These are phyloP conservation scores for Globisporangium camurandrum DNA, from an alignment of 352 stramenopile species.

Conservation along the genomic window DNA sequence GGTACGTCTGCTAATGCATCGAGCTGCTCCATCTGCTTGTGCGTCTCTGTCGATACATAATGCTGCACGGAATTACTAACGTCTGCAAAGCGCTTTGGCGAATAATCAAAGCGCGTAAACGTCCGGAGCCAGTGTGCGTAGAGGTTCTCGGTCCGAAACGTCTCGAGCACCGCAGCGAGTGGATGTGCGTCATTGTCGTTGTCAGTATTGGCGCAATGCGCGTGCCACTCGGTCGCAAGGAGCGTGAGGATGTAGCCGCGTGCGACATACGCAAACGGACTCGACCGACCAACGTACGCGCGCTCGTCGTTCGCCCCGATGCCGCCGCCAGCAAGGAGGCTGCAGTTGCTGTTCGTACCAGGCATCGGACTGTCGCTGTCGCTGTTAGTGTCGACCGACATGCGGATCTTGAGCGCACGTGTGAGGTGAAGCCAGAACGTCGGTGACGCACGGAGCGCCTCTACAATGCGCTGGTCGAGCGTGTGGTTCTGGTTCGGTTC, in stretches of 20 bases:
- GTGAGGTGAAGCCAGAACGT: constrained; percentile 62
- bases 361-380: constrained; percentile 25
- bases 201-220: constrained; percentile 15
- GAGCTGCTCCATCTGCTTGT: neutral
- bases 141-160: constrained; percentile 49
- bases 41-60: too few species aligned
- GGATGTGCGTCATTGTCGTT: constrained; percentile 22
- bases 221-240: constrained; percentile 58
- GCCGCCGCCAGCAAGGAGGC: too few species aligned
- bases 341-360: too few species aligned
- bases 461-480: constrained; percentile 43
- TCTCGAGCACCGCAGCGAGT: constrained; percentile 40
- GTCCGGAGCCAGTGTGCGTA: constrained; percentile 65
- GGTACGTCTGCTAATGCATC: constrained; percentile 15
- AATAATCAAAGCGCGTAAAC: constrained; percentile 59
- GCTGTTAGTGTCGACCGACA: constrained; percentile 35
- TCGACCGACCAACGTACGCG: constrained; percentile 41
- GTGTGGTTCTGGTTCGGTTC: constrained; percentile 22
- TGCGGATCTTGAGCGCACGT: constrained; percentile 41
- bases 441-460: constrained; percentile 21
- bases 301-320: constrained; percentile 11
- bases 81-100: constrained; percentile 15
- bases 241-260: constrained; percentile 57
- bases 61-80: constrained; percentile 13
- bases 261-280: constrained; percentile 47